Base-by-base conservation (phyloP, 495 filamentous ascomycete genomes). In the Xylaria intraflava region DNA sequence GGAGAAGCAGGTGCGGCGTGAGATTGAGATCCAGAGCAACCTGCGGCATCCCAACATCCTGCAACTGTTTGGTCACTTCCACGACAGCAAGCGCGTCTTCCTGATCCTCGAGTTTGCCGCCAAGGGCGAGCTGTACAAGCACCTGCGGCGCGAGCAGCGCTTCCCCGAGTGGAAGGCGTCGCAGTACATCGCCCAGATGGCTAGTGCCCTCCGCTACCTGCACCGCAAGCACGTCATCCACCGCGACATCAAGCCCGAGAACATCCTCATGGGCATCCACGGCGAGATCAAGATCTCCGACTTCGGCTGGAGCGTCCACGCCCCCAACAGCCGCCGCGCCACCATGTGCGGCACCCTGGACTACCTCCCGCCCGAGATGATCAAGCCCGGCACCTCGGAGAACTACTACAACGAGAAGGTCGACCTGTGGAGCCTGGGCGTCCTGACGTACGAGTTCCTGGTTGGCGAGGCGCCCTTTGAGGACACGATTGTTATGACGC, bases 201-300 rank as follows among this genome's bases (percentile, higher is more conserved):
- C 94, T 17, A 84, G 87, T 40, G 93, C 93, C 20, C 72, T 98
- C 59, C 83, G 82, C 53, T 97, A 97, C 61, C 75, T 97, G 22
- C 93, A 98, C 73, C 89, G 88, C 66, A 97, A 98, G 74, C 93
- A 98, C 66, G 89, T 98, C 59, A 98, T 98, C 74, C 93, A 98
- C 63, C 85, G 93, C 40, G 93, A 98, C 60, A 98, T 98, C 74
- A 98, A 98, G 74, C 93, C 93, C 10, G 93, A 98, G 71, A 98
- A 98, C 63, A 98, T 98, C 59, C 83, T 98, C 14, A 85, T 98
- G 33, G 93, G 93, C 17, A 91, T 98, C 48, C 92, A 97, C 65
- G 93, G 91, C 38, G 93, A 98, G 72, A 95, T 98, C 72, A 98
- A 98, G 71, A 91, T 98, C 65, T 91, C 88, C 4, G 93, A 98